phyloP scores from a whole-genome alignment of 768 basidiomycete species.

The Fistulinella prunicolor region DNA sequence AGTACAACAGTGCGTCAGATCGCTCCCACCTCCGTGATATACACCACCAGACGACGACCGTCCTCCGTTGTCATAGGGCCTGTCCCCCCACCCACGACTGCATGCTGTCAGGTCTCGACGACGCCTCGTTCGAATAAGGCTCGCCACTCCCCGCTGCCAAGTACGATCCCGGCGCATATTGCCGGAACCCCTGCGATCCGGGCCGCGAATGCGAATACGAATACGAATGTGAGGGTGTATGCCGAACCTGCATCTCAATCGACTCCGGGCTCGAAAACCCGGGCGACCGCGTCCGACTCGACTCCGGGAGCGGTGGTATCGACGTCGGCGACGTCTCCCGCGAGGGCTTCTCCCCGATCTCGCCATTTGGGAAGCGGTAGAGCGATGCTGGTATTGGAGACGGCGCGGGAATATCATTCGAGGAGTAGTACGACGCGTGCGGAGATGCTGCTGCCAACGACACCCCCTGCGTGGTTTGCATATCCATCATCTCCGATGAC shows the following conservation, averaged over 20 bases:
- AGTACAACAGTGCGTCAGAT: conserved; percentile 25
- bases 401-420: conserved; percentile 45
- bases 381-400: conserved; percentile 57
- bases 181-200: conserved; percentile 9
- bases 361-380: conserved; percentile 45
- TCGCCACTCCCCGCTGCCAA: not conserved
- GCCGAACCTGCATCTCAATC: conserved; percentile 40
- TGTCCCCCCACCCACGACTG: conserved; percentile 21
- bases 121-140: not conserved
- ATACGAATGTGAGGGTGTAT: conserved; percentile 7
- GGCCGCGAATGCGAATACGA: not conserved
- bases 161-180: not conserved
- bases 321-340: conserved; percentile 6
- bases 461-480: conserved; percentile 26
- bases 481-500: conserved; percentile 7
- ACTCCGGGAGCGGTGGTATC: conserved; percentile 4
- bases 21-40: conserved; percentile 15
- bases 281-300: conserved; percentile 3
- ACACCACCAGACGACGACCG: conserved; percentile 9
- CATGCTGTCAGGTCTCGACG: conserved; percentile 4
- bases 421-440: conserved; percentile 61
- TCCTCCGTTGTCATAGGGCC: conserved; percentile 10
- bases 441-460: conserved; percentile 39
- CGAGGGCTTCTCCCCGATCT: conserved; percentile 38
- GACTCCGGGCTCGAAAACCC: conserved; percentile 19